Percentiles rank a stretch among this genome's conserved stretches.
These are phyloP conservation scores for Lepidopterella palustris DNA, from an alignment of 495 filamentous ascomycete genomes.

Conservation along the genomic window DNA sequence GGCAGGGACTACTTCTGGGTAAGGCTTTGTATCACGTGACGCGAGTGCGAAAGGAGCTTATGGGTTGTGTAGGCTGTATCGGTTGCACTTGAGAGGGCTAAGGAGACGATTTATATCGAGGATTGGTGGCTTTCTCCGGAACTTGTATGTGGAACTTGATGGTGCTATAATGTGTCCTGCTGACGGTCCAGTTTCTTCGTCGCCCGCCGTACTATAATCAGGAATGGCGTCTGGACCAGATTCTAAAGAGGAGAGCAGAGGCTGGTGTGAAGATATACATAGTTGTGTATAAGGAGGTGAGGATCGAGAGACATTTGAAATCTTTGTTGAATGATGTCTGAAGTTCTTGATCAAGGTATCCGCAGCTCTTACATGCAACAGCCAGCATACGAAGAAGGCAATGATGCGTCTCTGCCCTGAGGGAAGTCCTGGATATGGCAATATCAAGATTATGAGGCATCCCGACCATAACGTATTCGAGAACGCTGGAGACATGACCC, in stretches of 20 bases:
- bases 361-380: slow-evolving; percentile 86
- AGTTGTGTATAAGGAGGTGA: slow-evolving; percentile 78
- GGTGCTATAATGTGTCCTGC: not conserved
- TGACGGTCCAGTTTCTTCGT: slow-evolving; percentile 57
- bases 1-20: slow-evolving; percentile 84
- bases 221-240: slow-evolving; percentile 81
- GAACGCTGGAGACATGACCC: slow-evolving; percentile 92
- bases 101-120: slow-evolving; percentile 89
- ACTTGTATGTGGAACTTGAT: slow-evolving; percentile 36
- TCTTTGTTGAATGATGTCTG: slow-evolving; percentile 26
- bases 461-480: slow-evolving; percentile 94
- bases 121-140: slow-evolving; percentile 98
- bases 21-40: slow-evolving; percentile 22
- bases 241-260: slow-evolving; percentile 83
- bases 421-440: slow-evolving; percentile 71
- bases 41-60: not conserved
- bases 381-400: slow-evolving; percentile 84
- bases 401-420: slow-evolving; percentile 71
- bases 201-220: slow-evolving; percentile 73
- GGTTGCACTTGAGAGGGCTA: slow-evolving; percentile 74
- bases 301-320: not conserved
- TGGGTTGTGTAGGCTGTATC: slow-evolving; percentile 55
- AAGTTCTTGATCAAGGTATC: slow-evolving; percentile 40
- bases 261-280: slow-evolving; percentile 92
- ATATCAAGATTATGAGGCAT: slow-evolving; percentile 85